Base-by-base conservation (phyloP, 2,329 filamentous ascomycete genomes). In the Phaeosphaeria sp. region DNA sequence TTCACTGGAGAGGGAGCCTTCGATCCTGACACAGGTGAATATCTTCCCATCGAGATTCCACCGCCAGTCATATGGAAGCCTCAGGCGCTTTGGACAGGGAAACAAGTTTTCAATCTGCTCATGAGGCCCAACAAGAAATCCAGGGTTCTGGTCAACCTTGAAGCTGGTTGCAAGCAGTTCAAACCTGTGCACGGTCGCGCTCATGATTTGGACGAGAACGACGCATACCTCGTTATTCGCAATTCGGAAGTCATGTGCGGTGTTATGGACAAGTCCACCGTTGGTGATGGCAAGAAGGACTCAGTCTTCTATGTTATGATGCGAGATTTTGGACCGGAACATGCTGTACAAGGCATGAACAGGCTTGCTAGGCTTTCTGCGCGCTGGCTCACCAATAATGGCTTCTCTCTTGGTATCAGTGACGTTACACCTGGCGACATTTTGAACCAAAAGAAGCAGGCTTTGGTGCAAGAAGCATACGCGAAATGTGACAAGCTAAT, bases 211-310 rank as follows among this genome's bases (percentile, higher is more conserved):
- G 92, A 95, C 65, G 70, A 77, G 22, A 77, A 81, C 46, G 95
- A 99, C 75, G 89, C 90, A 7, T 98, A 92, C 85, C 83, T 99
- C 10, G 92, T 97, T 15, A 90, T 99, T 61, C 90, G 94, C 56
- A 98, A 99, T 74, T 98, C 94, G 0, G 93, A 97, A 75, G 89
- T 98, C 60, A 96, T 99, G 91, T 98, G 94, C 72, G 95, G 95
- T 60, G 87, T 90, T 58, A 97, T 98, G 93, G 95, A 99, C 81
- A 99, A 99, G 79, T 91, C 92, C 1, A 98, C 93, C 0, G 92
- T 99, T n/a, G 95, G 95, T 67, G 89, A 92, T 6, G 95, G 95
- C 68, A 98, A 98, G 82, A 99, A 99, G 74, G 94, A 97, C 75
- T 97, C 93, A 0, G 89, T 99, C 20, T 99, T 98, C 73, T 99